A percentile compares a stretch with the other conserved stretches of the same genome.
phyloP scores from a whole-genome alignment of 805 yeast genomes.

The Naumovozyma dairenensis region DNA sequence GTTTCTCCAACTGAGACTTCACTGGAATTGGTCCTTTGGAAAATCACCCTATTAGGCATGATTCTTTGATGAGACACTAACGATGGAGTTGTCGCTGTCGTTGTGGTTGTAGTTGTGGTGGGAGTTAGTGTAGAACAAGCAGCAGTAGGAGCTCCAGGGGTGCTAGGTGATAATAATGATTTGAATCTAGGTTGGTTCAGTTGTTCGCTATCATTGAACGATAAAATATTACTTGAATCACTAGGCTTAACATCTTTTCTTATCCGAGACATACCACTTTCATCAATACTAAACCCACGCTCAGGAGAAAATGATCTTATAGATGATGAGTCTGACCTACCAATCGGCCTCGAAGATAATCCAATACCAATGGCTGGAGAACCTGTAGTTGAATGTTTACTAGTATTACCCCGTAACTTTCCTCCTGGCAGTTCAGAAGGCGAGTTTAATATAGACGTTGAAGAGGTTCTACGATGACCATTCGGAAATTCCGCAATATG shows the following conservation, averaged over 20 bases:
- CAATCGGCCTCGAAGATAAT: slow-evolving; percentile 8
- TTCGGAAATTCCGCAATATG: slow-evolving; percentile 38
- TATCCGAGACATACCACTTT: slow-evolving; percentile 5
- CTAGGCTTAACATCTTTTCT: slow-evolving; percentile 18
- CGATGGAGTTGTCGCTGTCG: neutral
- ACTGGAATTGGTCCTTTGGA: slow-evolving; percentile 17
- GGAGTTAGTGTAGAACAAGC: slow-evolving; percentile 6
- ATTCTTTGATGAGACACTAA: neutral
- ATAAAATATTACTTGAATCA: slow-evolving; percentile 4
- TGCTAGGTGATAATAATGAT: slow-evolving; percentile 24
- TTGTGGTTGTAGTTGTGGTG: no score
- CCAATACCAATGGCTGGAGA: slow-evolving; percentile 17
- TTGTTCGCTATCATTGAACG: slow-evolving; percentile 16
- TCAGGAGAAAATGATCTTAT: slow-evolving; percentile 24
- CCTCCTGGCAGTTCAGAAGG: slow-evolving; percentile 25
- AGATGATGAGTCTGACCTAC: slow-evolving; percentile 20
- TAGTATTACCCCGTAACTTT: slow-evolving; percentile 11
- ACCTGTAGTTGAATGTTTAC: slow-evolving; percentile 10
- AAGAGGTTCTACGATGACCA: slow-evolving; percentile 25
- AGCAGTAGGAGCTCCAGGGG: no score
- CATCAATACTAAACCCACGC: slow-evolving; percentile 14
- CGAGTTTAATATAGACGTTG: slow-evolving; percentile 30
- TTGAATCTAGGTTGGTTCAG: slow-evolving; percentile 17
- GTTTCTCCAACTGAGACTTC: slow-evolving; percentile 17
- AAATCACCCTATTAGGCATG: slow-evolving; percentile 9